Evolutionary conservation across 805 yeast genomes (phyloP), one percentile per base, ranked within the genome.

Genomic region (Metschnikowia baotianmanensis): DNA sequence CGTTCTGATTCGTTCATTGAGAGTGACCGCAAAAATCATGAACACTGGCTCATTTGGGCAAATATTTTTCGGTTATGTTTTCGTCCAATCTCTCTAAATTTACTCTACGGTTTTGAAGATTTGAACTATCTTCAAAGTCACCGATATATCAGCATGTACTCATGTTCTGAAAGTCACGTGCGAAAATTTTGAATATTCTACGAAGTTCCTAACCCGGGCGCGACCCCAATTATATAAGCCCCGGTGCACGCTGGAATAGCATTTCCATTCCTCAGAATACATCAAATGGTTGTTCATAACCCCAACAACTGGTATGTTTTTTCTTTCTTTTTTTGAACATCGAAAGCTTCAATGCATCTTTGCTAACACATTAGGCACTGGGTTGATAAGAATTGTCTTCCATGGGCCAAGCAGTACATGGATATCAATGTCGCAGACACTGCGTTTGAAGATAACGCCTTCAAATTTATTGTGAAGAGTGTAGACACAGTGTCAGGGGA

Each of bases 351-450:
- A 12, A 7, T 8, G 21, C 23, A 19, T 19, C 10, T 18, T 10
- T 43, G 45, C 62, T 55, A 51, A 52, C 59, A 19, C 30, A n/a
- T 6, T 38, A 70, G 76, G 86, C 86, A 80, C 65, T 80, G 86
- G 86, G 81, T 80, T 19, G 83, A 80, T 52, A 80, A 75, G 52
- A 80, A 80, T 64, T 79, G 84, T 45, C 68, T 80, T 34, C 78
- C 82, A 40, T 80, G 86, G 86, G 68, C 82, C 15, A 73, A 72
- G 50, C 58, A 59, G 11, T 80, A 80, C 57, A 65, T 80, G 43
- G 56, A 66, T 22, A 61, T 63, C 19, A 59, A 69, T 18, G 60
- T 79, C 21, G 48, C 56, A 18, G 49, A 60, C 43, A 59, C 64
- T 15, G 21, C 48, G 13, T 48, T 50, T 28, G 63, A 62, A 38